Conservation (phyloP, 140 eudicot species). For the Senecio squalidus region DNA sequence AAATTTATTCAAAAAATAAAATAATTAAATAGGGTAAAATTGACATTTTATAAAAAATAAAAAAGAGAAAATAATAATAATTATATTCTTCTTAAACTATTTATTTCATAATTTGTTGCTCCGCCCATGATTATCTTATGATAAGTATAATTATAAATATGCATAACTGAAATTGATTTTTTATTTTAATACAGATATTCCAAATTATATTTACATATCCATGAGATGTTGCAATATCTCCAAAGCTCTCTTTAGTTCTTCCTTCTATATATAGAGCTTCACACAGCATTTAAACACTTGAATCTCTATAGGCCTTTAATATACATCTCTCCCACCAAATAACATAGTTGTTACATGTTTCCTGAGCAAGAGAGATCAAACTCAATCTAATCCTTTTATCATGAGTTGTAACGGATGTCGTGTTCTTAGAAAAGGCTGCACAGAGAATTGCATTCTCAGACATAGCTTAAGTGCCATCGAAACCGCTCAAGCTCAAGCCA, state of each 20-base stretch:
- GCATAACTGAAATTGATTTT: too few relatives aligned
- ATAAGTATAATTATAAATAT: too few relatives aligned
- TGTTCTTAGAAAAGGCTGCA: conserved; percentile 90
- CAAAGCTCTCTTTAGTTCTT: background rate
- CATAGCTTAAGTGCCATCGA: conserved; percentile 83
- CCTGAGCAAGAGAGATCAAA: background rate
- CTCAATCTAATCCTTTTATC: background rate
- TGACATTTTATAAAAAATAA: too few relatives aligned
- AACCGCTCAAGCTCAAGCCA: conserved; percentile 70
- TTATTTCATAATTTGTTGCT: too few relatives aligned
- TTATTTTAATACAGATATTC: too few relatives aligned
- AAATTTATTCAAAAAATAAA: too few relatives aligned
- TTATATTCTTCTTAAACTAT: too few relatives aligned
- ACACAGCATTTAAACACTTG: conserved; percentile 3
- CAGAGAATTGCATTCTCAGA: conserved; percentile 65
- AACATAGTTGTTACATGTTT: conserved; percentile 5
- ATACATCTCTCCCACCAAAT: background rate
- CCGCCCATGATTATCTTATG: too few relatives aligned
- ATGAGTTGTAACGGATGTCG: conserved; percentile 99
- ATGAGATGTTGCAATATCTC: too few relatives aligned
- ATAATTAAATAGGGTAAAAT: too few relatives aligned
- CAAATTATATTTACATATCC: too few relatives aligned
- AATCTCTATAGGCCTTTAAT: background rate
- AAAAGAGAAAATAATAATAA: too few relatives aligned
- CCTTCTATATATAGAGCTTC: background rate